phyloP scores from a whole-genome alignment of 805 yeast genomes.

The Cyberlindnera mrakii region DNA sequence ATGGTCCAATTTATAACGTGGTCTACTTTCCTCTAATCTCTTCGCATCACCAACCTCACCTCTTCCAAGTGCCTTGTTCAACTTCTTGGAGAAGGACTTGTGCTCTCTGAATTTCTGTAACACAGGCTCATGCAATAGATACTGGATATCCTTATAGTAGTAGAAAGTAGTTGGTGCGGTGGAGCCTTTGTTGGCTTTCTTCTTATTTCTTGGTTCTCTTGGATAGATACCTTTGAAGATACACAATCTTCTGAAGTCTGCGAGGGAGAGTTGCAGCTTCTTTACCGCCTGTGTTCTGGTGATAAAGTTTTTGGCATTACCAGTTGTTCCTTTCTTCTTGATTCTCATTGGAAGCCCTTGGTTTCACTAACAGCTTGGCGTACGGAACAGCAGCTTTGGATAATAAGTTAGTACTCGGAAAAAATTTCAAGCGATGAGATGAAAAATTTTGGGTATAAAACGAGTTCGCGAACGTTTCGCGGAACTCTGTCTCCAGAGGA shows the following conservation, averaged over 20 bases:
- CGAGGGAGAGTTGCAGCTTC: conserved; percentile 86
- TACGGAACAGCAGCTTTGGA: background rate
- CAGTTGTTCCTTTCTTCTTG: conserved; percentile 77
- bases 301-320: conserved; percentile 87
- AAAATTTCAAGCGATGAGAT: conserved; percentile 4
- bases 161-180: conserved; percentile 94
- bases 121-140: conserved; percentile 91
- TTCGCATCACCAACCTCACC: conserved; percentile 90
- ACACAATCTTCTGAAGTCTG: conserved; percentile 95
- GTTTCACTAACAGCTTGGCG: no score
- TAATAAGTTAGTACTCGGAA: background rate
- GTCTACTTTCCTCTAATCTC: conserved; percentile 72
- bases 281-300: conserved; percentile 93
- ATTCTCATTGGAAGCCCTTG: conserved; percentile 22
- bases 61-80: conserved; percentile 83
- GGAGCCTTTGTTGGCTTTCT: conserved; percentile 97
- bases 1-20: conserved; percentile 81
- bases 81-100: conserved; percentile 87
- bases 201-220: conserved; percentile 91
- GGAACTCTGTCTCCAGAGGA: no score
- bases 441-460: background rate
- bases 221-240: conserved; percentile 98
- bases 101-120: conserved; percentile 89
- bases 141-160: conserved; percentile 90
- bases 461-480: background rate